Base-by-base conservation (phyloP, 768 basidiomycete species). In the Phaffia tasmanica region DNA sequence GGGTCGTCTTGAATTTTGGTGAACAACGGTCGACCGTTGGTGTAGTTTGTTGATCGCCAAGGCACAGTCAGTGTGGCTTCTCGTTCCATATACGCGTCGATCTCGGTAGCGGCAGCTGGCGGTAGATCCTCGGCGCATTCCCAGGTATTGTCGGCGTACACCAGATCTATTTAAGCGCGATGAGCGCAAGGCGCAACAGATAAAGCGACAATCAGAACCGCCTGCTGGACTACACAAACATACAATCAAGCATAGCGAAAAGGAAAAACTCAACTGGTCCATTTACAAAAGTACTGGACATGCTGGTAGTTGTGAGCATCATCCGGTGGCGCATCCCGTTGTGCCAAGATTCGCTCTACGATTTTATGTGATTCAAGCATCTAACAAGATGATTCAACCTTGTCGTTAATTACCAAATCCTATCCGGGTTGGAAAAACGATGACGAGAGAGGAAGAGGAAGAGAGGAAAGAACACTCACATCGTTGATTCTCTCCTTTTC, bases 121-220 rank as follows among this genome's bases (percentile, higher is more conserved):
- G 29, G 57, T n/a, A 63, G 54, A 6, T 63, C 63, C 54, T 63
- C 72, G 72, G 54, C 47, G 51, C 82, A 79, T 77, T 99, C 95
- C 95, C 95, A 99, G 2, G 95, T 98, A 75, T 89, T 87, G 72
- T 95, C 87, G 64, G 89, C 86, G 78, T 98, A 97, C 76, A 87
- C 86, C 72, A 97, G 84, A 48, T 76, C 75, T 72, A 70, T 69
- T 53, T 15, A 29, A 11, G 58, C 25, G 53, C 27, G 58, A 61
- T 25, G 53, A 18, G 25, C 11, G 21, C 35, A 57, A 16, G n/a
- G 7, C 6, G 15, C 23, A 30, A 9, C 29, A 6, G 15, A n/a
- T 23, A 21, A 19, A 32, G 4, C 1, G 30, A 16, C 27, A 18
- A 9, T 16, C 23, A 27, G 27, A 49, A 1, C 14, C n/a, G 73